Evolutionary conservation across 305 asterid species (phyloP).

Genomic region (Lippia alba): DNA sequence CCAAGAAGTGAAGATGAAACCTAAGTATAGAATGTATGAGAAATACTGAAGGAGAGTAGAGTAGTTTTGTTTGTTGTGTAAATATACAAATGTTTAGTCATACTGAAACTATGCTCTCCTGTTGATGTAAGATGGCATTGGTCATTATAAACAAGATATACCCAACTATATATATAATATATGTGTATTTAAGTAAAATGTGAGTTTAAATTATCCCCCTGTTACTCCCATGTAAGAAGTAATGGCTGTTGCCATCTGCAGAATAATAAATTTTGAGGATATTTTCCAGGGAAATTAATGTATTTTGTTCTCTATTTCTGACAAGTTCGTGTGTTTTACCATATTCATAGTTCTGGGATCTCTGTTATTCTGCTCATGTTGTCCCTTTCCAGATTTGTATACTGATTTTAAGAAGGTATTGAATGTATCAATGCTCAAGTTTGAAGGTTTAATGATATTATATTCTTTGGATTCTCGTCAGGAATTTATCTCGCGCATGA

Average conservation of each 20-base stretch:
- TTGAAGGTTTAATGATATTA: too few relatives aligned
- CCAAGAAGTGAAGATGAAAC: background rate
- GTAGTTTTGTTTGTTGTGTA: conserved; percentile 18
- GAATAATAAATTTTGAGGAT: background rate
- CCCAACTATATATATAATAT: background rate
- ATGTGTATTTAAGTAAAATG: conserved; percentile 3
- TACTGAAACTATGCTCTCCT: too few relatives aligned
- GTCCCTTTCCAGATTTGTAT: too few relatives aligned
- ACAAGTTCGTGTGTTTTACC: too few relatives aligned
- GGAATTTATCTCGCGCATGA: too few relatives aligned
- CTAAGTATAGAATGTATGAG: background rate
- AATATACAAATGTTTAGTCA: background rate
- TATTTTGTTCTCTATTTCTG: background rate
- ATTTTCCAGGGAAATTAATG: background rate
- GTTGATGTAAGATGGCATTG: background rate
- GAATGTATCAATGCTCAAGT: too few relatives aligned
- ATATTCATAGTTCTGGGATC: too few relatives aligned
- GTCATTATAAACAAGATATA: background rate
- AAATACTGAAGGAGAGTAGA: conserved; percentile 4
- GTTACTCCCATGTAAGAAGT: background rate
- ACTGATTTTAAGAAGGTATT: too few relatives aligned
- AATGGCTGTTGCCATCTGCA: too few relatives aligned
- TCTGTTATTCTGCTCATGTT: too few relatives aligned
- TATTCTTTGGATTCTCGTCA: too few relatives aligned
- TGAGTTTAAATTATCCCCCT: conserved; percentile 8